These are phyloP conservation scores for Plectosphaerella cucumerina DNA, from an alignment of 2,329 filamentous ascomycete species.

Conservation along the genomic window DNA sequence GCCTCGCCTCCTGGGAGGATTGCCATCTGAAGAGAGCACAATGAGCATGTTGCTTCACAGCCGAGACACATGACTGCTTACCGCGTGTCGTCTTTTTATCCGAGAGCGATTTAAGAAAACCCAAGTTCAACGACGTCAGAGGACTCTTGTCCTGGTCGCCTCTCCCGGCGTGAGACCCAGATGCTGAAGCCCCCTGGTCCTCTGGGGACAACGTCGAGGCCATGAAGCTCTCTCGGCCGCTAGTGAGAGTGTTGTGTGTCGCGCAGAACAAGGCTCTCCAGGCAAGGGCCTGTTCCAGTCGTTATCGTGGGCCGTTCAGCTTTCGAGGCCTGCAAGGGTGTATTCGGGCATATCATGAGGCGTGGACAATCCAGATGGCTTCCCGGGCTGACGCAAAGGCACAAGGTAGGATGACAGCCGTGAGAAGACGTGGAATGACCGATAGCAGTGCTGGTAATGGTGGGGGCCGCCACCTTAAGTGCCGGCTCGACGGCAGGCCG, in stretches of 20 bases:
- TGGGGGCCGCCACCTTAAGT: neutral
- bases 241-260: too few species aligned
- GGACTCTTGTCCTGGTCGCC: constrained; percentile 30
- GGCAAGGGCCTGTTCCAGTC: too few species aligned
- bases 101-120: constrained; percentile 61
- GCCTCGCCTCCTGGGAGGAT: constrained; percentile 81
- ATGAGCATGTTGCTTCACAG: neutral
- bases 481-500: neutral
- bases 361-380: too few species aligned
- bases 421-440: neutral
- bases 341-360: too few species aligned
- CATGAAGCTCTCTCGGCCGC: constrained; percentile 21
- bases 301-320: too few species aligned
- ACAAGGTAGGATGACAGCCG: neutral
- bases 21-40: constrained; percentile 58
- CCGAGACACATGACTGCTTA: constrained; percentile 27
- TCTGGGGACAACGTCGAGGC: constrained; percentile 44
- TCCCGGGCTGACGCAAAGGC: neutral
- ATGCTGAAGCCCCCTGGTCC: constrained; percentile 21
- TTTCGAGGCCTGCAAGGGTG: too few species aligned
- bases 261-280: too few species aligned
- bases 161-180: constrained; percentile 17
- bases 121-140: constrained; percentile 45
- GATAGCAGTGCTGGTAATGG: neutral
- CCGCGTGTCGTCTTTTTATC: constrained; percentile 78